Conservation (phyloP, 805 yeast genomes). For the Candida xiaguanensis region DNA sequence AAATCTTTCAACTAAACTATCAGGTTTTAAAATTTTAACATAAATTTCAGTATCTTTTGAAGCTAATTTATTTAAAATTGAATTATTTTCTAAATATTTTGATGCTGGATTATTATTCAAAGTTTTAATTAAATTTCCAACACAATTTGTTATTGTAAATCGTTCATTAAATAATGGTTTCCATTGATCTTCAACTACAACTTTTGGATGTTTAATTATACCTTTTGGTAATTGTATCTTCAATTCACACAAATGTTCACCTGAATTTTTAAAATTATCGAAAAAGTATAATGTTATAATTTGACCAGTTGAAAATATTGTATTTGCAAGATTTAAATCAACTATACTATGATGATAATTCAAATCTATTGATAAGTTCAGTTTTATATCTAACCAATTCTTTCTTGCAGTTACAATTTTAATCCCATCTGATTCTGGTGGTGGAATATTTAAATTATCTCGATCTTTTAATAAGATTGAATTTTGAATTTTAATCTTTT, state of each 20-base stretch:
- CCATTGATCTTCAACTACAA: conserved; percentile 27
- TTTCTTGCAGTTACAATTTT: conserved; percentile 30
- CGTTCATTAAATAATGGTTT: conserved; percentile 25
- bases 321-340: conserved; percentile 33
- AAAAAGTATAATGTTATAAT: conserved; percentile 35
- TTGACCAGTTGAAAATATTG: conserved; percentile 33
- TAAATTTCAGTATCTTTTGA: conserved; percentile 44
- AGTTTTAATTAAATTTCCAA: conserved; percentile 57
- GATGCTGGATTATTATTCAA: conserved; percentile 59
- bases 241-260: conserved; percentile 27
- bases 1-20: conserved; percentile 24
- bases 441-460: conserved; percentile 20
- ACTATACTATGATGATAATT: conserved; percentile 11
- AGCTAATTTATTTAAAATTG: conserved; percentile 31
- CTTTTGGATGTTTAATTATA: conserved; percentile 7
- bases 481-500: conserved; percentile 16
- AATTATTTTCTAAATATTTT: conserved; percentile 46
- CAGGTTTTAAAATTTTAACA: conserved; percentile 26
- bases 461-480: conserved; percentile 15
- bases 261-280: conserved; percentile 16
- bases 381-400: conserved; percentile 35
- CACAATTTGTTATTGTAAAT: conserved; percentile 44
- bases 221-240: conserved; percentile 19
- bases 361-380: conserved; percentile 18
- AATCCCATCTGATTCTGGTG: conserved; percentile 33